Evolutionary conservation across 768 basidiomycete genomes (phyloP).

Genomic region (Podaxis mareebaensis): DNA sequence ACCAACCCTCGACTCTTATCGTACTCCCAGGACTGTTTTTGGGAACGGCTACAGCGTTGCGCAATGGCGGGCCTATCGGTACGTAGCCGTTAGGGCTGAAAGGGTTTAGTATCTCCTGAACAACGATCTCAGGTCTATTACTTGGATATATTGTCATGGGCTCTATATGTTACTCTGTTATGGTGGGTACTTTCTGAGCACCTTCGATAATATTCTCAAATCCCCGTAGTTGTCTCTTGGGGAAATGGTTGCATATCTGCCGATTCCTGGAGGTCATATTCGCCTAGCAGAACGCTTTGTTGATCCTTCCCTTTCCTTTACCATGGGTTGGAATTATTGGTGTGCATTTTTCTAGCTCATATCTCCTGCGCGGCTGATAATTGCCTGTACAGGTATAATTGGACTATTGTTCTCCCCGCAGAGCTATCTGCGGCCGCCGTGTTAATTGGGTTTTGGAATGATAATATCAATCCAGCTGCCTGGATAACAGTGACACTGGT

Average conservation of each 20-base stretch:
- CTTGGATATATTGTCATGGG: conserved; percentile 72
- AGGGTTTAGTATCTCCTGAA: not conserved
- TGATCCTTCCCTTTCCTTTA: conserved; percentile 67
- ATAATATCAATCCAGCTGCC: conserved; percentile 57
- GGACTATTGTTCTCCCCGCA: conserved; percentile 68
- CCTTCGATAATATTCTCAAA: not conserved
- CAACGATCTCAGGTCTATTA: conserved; percentile 48
- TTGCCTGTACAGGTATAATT: conserved; percentile 45
- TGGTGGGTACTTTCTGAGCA: conserved; percentile 42
- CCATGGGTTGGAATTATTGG: conserved; percentile 58
- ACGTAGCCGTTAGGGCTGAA: not conserved
- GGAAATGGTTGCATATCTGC: conserved; percentile 78
- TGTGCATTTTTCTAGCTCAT: conserved; percentile 10
- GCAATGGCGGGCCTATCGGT: conserved; percentile 71
- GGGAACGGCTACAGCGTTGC: conserved; percentile 53
- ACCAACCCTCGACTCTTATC: not conserved
- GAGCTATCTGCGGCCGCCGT: conserved; percentile 77
- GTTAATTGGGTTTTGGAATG: conserved; percentile 74
- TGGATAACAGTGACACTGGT: conserved; percentile 81
- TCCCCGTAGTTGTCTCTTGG: conserved; percentile 58
- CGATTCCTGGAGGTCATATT: conserved; percentile 80
- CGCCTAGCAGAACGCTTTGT: conserved; percentile 82
- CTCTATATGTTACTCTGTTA: conserved; percentile 68
- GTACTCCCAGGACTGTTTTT: conserved; percentile 59
- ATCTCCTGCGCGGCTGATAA: conserved; percentile 29